These are phyloP conservation scores for Oryza rufipogon DNA, from an alignment of 176 grass and related monocot species.

Conservation along the genomic window DNA sequence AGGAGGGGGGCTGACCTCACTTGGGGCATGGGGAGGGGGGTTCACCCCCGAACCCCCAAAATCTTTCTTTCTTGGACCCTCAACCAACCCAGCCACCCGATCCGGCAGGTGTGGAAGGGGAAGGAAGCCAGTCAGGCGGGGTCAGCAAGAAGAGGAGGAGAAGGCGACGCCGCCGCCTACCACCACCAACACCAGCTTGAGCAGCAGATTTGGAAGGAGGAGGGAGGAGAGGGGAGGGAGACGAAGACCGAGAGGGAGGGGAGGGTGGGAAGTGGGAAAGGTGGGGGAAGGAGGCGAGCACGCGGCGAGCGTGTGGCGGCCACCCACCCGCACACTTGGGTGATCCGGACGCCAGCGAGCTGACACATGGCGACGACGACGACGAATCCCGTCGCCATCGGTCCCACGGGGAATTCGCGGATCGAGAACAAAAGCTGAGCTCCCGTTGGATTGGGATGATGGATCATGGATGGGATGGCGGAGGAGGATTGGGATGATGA, in stretches of 20 bases:
- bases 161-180: too few relatives aligned
- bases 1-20: not conserved
- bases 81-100: not conserved
- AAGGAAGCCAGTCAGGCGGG: too few relatives aligned
- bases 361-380: constrained; percentile 48
- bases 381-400: constrained; percentile 7
- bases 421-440: not conserved
- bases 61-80: not conserved
- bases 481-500: too few relatives aligned
- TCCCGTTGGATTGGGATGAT: constrained; percentile 5
- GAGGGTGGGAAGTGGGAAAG: not conserved
- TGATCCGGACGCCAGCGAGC: constrained; percentile 34
- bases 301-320: constrained; percentile 58
- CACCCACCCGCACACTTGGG: constrained; percentile 54
- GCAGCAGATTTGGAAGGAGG: not conserved
- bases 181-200: not conserved
- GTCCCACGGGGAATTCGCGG: constrained; percentile 34
- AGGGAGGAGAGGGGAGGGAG: not conserved
- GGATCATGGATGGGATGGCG: not conserved
- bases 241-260: not conserved
- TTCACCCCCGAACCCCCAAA: not conserved
- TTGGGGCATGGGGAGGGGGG: not conserved
- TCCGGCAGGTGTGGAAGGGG: not conserved
- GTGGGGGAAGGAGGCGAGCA: constrained; percentile 30
- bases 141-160: not conserved